These are phyloP conservation scores for Nakazawaea laoshanensis DNA, from an alignment of 805 yeast genomes.

Conservation along the genomic window DNA sequence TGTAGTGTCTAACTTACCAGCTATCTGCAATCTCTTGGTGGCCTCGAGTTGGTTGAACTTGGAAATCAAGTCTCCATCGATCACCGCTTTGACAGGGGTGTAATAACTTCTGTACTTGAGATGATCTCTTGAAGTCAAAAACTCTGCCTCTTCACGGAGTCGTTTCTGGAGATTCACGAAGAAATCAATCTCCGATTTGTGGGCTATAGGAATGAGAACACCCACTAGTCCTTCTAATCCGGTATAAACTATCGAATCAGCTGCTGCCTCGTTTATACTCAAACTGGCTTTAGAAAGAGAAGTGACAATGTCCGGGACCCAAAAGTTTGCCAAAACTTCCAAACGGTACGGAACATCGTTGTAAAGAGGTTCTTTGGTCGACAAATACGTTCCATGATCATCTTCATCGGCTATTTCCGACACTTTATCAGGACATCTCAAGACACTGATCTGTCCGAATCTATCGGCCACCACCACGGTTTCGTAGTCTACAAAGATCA, in stretches of 20 bases:
- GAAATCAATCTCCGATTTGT: conserved; percentile 53
- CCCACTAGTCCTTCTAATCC: conserved; percentile 85
- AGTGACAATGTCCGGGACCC: conserved; percentile 63
- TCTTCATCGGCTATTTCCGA: conserved; percentile 46
- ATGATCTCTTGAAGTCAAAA: conserved; percentile 59
- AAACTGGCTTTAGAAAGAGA: conserved; percentile 40
- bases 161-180: conserved; percentile 45
- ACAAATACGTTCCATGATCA: conserved; percentile 29
- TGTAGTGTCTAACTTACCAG: conserved; percentile 33
- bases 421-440: conserved; percentile 48
- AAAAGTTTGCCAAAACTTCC: conserved; percentile 46
- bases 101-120: conserved; percentile 67
- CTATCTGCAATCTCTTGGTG: conserved; percentile 27
- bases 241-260: conserved; percentile 56
- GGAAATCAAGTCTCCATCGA: conserved; percentile 89
- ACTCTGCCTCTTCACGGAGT: conserved; percentile 23
- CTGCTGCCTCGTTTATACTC: conserved; percentile 40
- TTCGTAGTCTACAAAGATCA: conserved; percentile 58
- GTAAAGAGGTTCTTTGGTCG: conserved; percentile 21
- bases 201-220: conserved; percentile 54
- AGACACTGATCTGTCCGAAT: conserved; percentile 70
- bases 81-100: conserved; percentile 64
- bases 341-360: conserved; percentile 50
- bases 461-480: conserved; percentile 82
- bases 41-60: conserved; percentile 29